Evolutionary conservation across 805 yeast species (phyloP).

Genomic region (Lipomyces sp.): DNA sequence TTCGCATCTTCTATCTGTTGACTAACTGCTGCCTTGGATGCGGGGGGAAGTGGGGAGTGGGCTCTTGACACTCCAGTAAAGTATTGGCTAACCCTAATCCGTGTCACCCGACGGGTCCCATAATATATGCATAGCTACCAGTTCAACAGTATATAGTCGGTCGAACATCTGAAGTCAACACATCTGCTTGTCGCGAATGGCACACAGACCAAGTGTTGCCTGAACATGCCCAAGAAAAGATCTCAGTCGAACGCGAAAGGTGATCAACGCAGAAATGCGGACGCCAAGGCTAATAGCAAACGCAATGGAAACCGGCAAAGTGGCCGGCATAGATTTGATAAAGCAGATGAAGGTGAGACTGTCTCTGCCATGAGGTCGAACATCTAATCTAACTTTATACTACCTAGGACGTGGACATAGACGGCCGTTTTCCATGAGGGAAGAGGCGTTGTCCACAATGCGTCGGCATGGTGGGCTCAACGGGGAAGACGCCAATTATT

Average conservation of each 20-base stretch:
- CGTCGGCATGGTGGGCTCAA: background rate
- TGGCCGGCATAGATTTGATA: background rate
- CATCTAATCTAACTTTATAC: background rate
- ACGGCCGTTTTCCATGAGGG: constrained; percentile 21
- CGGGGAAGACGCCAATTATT: background rate
- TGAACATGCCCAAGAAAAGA: background rate
- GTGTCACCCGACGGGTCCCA: no score
- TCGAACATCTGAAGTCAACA: background rate
- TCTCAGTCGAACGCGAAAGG: background rate
- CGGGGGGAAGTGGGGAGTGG: no score
- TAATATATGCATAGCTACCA: no score
- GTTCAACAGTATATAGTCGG: background rate
- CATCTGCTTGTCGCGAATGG: background rate
- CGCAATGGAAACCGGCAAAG: background rate
- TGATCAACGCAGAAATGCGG: background rate
- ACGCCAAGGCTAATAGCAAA: background rate
- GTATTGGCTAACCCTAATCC: no score
- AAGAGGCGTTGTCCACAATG: constrained; percentile 22
- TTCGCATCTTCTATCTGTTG: background rate
- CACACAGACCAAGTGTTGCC: background rate
- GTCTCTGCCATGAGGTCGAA: background rate
- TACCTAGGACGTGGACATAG: background rate
- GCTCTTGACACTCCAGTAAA: no score
- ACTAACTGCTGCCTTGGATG: background rate
- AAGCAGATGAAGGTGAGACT: background rate